phyloP scores from a whole-genome alignment of 768 basidiomycete genomes.

The Hygrophorus pudorinus region DNA sequence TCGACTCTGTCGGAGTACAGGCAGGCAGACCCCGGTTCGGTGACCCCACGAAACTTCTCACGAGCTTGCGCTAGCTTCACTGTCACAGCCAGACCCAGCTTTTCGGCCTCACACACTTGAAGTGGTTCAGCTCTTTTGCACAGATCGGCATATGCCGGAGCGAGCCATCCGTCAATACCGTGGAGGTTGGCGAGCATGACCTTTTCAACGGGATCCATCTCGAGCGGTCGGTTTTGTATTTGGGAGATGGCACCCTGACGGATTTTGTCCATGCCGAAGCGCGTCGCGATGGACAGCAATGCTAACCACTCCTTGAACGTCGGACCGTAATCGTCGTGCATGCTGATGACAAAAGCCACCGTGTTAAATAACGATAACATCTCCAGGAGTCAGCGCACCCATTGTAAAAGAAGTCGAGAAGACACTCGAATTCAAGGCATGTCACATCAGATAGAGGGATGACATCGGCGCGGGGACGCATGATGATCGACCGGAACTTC shows the following conservation, averaged over 20 bases:
- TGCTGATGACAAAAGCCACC: conserved; percentile 7
- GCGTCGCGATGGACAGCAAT: conserved; percentile 29
- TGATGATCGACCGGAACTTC: conserved; percentile 29
- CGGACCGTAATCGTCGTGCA: conserved; percentile 1
- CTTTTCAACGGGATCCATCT: neutral
- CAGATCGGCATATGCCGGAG: conserved; percentile 17
- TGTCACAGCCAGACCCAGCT: conserved; percentile 14
- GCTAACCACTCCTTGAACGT: conserved; percentile 23
- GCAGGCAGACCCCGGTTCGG: no score
- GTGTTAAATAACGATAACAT: conserved; percentile 8
- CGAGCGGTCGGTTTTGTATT: neutral
- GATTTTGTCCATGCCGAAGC: conserved; percentile 26
- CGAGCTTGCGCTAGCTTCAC: conserved; percentile 6
- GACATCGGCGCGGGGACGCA: conserved; percentile 17
- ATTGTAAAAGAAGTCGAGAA: conserved; percentile 30
- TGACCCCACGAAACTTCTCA: neutral
- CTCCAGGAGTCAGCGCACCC: conserved; percentile 18
- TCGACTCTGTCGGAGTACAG: no score
- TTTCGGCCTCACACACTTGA: conserved; percentile 19
- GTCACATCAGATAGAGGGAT: conserved; percentile 24
- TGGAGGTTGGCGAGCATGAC: neutral
- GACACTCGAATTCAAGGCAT: conserved; percentile 24
- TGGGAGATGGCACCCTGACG: conserved; percentile 22
- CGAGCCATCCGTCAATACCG: neutral
- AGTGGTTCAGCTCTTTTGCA: conserved; percentile 25